Evolutionary conservation across 148 eudicot genomes (phyloP), one percentile per base, ranked within the genome.

Genomic region (Mesembryanthemum crystallinum): DNA sequence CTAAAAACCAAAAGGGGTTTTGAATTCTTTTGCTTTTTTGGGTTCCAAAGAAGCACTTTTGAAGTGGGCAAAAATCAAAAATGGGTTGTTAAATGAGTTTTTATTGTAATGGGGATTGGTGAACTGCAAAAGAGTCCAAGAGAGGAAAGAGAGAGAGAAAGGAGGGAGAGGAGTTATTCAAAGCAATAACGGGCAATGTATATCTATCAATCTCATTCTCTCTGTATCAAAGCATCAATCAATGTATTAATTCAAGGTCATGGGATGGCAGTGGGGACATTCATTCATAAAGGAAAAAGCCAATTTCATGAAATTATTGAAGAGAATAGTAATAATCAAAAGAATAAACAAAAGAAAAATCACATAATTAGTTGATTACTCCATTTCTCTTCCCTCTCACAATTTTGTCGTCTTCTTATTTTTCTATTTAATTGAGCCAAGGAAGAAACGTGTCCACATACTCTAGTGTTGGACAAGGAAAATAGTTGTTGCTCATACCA

Each of bases 101-200:
- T 1, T 4, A 20, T 8, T 43, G 18, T 6, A 60, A 24, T 9
- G 3, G 64, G 18, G 78, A 23, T 28, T 47, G 57, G 18, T 27
- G 54, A 57, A 51, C 73, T 49, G 57, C 55, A 43, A 43, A 23
- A 67, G 24, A 55, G 76, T 61, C 39, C 57, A n/a, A 37, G 43
- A 74, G 62, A 64, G 70, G 30, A 37, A 74, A 35, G 32, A 74
- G 15, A 27, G 42, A n/a, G 7, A 74, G 66, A 35, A 23, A 57
- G 35, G 20, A 42, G 77, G 23, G 43, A 54, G 49, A 52, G 5
- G 60, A 59, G 43, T 73, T 67, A 43, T 68, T 76, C 68, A 59
- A 76, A 69, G 79, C 42, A 63, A 28, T n/a, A 23, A 74, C 69
- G 69, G 69, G 42, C 69, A 14, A 69, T 69, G 57, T 27, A 25